Evolutionary conservation across 768 basidiomycete species (phyloP).

Genomic region (Agrocybe chaxingu): DNA sequence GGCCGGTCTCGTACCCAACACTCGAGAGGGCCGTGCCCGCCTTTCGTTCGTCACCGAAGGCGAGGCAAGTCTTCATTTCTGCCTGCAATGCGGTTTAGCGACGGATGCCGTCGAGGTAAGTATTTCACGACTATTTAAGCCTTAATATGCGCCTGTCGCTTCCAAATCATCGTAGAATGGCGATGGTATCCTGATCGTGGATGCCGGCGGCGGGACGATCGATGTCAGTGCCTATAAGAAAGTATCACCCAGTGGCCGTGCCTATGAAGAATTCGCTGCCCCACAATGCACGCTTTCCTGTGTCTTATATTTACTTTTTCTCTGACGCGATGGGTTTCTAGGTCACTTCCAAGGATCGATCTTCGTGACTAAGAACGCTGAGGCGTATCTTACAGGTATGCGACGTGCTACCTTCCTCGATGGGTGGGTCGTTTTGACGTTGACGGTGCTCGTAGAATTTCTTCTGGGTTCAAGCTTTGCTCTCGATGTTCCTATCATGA

Average conservation of each 20-base stretch:
- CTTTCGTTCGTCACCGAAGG: conserved; percentile 50
- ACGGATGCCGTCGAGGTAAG: conserved; percentile 17
- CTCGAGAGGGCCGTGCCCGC: conserved; percentile 26
- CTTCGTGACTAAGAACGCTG: conserved; percentile 45
- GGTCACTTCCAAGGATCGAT: conserved; percentile 50
- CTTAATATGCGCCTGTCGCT: neutral
- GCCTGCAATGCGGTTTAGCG: conserved; percentile 29
- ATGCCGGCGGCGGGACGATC: conserved; percentile 62
- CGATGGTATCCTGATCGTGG: conserved; percentile 49
- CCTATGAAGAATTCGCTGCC: conserved; percentile 46
- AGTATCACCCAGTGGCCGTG: conserved; percentile 17
- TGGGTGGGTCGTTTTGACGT: no score
- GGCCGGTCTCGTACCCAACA: conserved; percentile 35
- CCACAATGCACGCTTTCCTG: conserved; percentile 31
- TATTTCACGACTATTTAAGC: neutral
- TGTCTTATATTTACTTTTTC: neutral
- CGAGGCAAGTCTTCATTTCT: conserved; percentile 51
- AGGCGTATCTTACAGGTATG: conserved; percentile 22
- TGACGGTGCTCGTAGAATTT: no score
- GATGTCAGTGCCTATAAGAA: conserved; percentile 55
- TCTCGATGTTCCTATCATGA: conserved; percentile 34
- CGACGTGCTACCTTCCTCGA: no score
- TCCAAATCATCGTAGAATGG: conserved; percentile 23
- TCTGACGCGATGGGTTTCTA: conserved; percentile 13
- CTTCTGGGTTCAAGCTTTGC: no score